Evolutionary conservation across 331 rosid genomes (phyloP).

Genomic region (Erythrophleum ivorense): DNA sequence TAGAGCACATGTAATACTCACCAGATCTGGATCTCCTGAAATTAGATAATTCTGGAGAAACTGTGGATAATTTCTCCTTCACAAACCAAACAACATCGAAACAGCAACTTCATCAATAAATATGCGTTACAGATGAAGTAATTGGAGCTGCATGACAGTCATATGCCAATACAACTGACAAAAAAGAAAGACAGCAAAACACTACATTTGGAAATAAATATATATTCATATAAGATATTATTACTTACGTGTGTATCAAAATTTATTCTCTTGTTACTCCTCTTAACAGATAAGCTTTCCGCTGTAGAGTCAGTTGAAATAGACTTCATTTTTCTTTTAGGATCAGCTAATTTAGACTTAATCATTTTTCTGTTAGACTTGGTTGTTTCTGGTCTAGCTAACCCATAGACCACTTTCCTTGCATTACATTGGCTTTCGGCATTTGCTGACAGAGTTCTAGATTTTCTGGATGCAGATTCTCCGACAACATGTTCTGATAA

Average conservation of each 20-base stretch:
- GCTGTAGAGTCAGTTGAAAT: neutral
- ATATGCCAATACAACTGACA: neutral
- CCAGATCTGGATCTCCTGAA: constrained; percentile 74
- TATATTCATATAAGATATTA: neutral
- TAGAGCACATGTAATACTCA: constrained; percentile 22
- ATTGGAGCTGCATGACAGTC: neutral
- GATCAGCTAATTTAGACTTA: neutral
- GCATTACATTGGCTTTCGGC: constrained; percentile 30
- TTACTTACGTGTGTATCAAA: neutral
- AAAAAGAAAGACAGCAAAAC: neutral
- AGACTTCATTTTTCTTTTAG: constrained; percentile 21
- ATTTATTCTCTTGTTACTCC: constrained; percentile 11
- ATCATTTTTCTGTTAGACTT: neutral
- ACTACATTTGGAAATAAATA: neutral
- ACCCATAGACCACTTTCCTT: neutral
- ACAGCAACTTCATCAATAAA: neutral
- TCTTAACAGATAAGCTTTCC: neutral
- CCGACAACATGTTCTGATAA: constrained; percentile 16
- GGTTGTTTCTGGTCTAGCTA: neutral
- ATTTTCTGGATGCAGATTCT: constrained; percentile 30
- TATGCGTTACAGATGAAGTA: neutral
- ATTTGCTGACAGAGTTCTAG: constrained; percentile 18
- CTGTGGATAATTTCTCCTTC: constrained; percentile 26
- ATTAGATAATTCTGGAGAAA: constrained; percentile 56
- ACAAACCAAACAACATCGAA: neutral